Evolutionary conservation across 1,139 yeast species (phyloP).

Genomic region (Entelexis paramagnoliae): DNA sequence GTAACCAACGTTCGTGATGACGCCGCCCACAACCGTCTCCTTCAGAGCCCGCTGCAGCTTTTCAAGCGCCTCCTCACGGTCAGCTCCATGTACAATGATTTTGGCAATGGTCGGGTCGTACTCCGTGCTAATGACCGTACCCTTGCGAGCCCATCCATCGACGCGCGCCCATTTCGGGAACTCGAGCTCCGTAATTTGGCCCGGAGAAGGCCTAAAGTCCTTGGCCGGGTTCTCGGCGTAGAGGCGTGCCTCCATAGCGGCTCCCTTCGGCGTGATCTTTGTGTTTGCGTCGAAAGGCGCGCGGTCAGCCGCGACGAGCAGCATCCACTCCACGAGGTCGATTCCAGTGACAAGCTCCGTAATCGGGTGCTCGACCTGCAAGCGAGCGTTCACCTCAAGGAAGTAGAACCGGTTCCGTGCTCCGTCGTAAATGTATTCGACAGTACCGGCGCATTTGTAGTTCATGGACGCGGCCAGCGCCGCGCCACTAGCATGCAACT

Average conservation of each 20-base stretch:
- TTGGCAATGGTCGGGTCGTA: slow-evolving; percentile 96
- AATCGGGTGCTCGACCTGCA: slow-evolving; percentile 96
- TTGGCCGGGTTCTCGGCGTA: slow-evolving; percentile 96
- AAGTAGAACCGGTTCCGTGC: slow-evolving; percentile 80
- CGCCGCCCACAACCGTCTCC: slow-evolving; percentile 81
- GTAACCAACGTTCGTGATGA: slow-evolving; percentile 82
- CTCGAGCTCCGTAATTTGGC: slow-evolving; percentile 72
- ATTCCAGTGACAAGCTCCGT: slow-evolving; percentile 92
- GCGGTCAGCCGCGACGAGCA: slow-evolving; percentile 76
- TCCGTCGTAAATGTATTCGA: slow-evolving; percentile 87
- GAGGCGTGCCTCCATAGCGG: slow-evolving; percentile 91
- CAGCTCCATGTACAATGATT: slow-evolving; percentile 86
- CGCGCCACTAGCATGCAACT: slow-evolving; percentile 77
- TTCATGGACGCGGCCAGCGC: slow-evolving; percentile 54
- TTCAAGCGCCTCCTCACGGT: slow-evolving; percentile 69
- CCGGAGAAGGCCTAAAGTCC: slow-evolving; percentile 92
- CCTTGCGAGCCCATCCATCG: slow-evolving; percentile 88
- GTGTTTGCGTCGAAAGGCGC: slow-evolving; percentile 61
- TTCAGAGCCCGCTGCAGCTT: slow-evolving; percentile 71
- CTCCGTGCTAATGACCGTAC: slow-evolving; percentile 83
- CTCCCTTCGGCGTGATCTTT: slow-evolving; percentile 55
- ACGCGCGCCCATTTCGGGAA: slow-evolving; percentile 77
- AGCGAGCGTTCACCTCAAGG: slow-evolving; percentile 89
- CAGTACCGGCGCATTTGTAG: slow-evolving; percentile 95
- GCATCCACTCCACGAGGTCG: slow-evolving; percentile 96